Percentiles rank a stretch among this genome's conserved stretches.
Conservation (phyloP, 2,329 filamentous ascomycete species). For the Hypoxylon sp. region DNA sequence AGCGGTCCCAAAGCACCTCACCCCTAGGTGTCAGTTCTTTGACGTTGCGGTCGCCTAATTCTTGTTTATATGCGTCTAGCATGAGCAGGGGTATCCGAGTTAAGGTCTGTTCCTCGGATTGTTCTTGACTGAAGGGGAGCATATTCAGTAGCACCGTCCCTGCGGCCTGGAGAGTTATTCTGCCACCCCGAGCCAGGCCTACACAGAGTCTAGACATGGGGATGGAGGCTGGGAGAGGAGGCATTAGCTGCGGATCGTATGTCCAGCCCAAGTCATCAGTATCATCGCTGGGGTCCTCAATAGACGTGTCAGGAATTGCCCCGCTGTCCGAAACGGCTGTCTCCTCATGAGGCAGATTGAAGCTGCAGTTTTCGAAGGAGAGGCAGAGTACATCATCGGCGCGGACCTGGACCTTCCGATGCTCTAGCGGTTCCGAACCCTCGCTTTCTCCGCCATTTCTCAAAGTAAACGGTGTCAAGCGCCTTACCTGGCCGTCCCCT, state of each 20-base stretch:
- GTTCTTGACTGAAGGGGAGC: slow-evolving; percentile 20
- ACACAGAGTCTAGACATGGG: slow-evolving; percentile 42
- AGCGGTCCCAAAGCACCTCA: slow-evolving; percentile 49
- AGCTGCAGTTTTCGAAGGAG: slow-evolving; percentile 53
- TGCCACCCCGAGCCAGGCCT: slow-evolving; percentile 36
- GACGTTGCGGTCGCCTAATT: slow-evolving; percentile 21
- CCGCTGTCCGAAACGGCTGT: slow-evolving; percentile 13
- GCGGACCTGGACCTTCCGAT: slow-evolving; percentile 45
- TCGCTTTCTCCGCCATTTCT: not conserved
- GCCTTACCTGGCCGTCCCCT: slow-evolving; percentile 47
- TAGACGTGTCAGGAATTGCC: not conserved
- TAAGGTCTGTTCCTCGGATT: not conserved
- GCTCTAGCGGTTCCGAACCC: slow-evolving; percentile 40
- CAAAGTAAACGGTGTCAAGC: slow-evolving; percentile 34
- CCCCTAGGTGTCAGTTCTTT: slow-evolving; percentile 30
- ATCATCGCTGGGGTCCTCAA: slow-evolving; percentile 5
- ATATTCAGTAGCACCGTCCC: slow-evolving; percentile 38
- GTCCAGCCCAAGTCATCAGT: slow-evolving; percentile 47
- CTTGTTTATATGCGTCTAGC: slow-evolving; percentile 43
- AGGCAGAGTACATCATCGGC: slow-evolving; percentile 49
- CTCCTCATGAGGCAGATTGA: slow-evolving; percentile 52
- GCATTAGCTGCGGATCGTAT: slow-evolving; percentile 50
- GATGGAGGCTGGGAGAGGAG: slow-evolving; percentile 39
- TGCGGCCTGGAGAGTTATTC: slow-evolving; percentile 18
- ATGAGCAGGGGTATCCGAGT: slow-evolving; percentile 37